Evolutionary conservation across 495 filamentous ascomycete species (phyloP), one percentile per base, ranked within the genome.

Genomic region (Trichoderma gamsii): DNA sequence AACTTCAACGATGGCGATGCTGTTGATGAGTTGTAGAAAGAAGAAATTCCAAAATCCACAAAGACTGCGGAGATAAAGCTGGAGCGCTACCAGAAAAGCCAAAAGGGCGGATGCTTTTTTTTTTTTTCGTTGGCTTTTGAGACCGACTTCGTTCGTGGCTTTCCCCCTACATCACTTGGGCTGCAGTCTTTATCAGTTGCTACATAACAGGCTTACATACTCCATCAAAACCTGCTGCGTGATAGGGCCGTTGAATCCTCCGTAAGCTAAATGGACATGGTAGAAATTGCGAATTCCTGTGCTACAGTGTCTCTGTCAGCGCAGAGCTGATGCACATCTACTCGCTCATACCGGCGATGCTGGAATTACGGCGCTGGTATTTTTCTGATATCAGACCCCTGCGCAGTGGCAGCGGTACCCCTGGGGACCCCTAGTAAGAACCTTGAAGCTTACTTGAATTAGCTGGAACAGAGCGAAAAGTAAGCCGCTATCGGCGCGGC

Each of bases 401-500:
- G 35, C 35, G 35, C 35, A 0, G 35, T 38, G 35, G 35, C 35
- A 38, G 35, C 35, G 35, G 35, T 38, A 38, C 35, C 44, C 44
- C 44, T 15, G 44, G 13, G n/a, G 27, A 32, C 27, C 56, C 27
- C 27, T 15, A 18, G 35, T 38, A 38, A 38, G 35, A 38, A 38
- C 5, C 35, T 38, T 38, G 35, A 38, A 38, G 35, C 35, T 38
- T 38, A 38, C 35, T 38, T 38, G 35, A 38, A 38, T 7, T 38
- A 38, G 35, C 35, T 38, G 35, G 35, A 7, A 38, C 35, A 7
- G 29, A 38, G 35, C 8, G 18, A 49, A 49, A 49, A 32, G 56
- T 32, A 61, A 61, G 56, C 56, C 56, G 56, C 56, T 61, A 61
- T 61, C 56, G 56, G 56, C 56, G 56, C 56, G 56, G 56, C 44